Evolutionary conservation across 805 yeast species (phyloP).

Genomic region (Ogataea trehaloabstinens): DNA sequence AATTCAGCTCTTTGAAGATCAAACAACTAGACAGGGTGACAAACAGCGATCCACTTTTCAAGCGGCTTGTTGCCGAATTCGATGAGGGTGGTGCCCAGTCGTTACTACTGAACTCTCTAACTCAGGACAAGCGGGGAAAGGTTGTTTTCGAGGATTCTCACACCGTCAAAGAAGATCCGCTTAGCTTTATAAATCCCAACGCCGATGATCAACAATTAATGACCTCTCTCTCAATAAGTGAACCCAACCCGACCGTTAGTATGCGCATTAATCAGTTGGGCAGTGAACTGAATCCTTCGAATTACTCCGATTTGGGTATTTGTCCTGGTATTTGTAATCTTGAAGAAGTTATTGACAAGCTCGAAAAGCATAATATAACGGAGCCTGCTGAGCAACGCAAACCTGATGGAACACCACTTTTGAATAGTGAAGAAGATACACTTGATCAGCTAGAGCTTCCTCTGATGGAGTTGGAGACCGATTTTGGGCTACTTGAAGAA

Average conservation of each 20-base stretch:
- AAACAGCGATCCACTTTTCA: conserved; percentile 69
- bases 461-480: too few species aligned
- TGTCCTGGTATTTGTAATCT: not conserved
- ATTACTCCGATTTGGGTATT: not conserved
- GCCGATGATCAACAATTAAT: not conserved
- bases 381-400: too few species aligned
- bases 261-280: not conserved
- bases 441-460: too few species aligned
- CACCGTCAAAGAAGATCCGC: conserved; percentile 6
- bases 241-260: not conserved
- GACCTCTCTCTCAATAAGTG: not conserved
- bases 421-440: too few species aligned
- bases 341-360: not conserved
- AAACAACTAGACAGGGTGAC: conserved; percentile 63
- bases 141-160: conserved; percentile 64
- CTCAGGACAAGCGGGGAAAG: conserved; percentile 49
- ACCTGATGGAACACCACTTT: too few species aligned
- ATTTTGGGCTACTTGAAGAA: not conserved
- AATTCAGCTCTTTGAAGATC: conserved; percentile 48
- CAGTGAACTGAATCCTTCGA: not conserved
- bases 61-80: conserved; percentile 70
- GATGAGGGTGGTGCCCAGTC: conserved; percentile 84
- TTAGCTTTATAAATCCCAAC: not conserved
- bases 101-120: conserved; percentile 58
- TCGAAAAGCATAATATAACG: too few species aligned